Percentiles rank a stretch among this genome's conserved stretches.
phyloP scores from a whole-genome alignment of 345 rosid species.

The Viola odorata region DNA sequence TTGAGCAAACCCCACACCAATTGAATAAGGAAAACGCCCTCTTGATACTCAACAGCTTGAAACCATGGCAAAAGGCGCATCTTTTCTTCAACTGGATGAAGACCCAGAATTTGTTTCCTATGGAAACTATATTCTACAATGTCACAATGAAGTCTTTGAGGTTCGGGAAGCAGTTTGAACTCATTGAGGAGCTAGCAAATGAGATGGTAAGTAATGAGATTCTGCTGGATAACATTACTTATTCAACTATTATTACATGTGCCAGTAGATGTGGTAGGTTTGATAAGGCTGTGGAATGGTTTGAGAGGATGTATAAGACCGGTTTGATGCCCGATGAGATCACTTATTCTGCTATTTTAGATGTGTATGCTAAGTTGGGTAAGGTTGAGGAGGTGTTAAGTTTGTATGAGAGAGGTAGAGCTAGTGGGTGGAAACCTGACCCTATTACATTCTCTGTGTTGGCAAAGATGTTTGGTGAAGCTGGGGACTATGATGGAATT shows the following conservation, averaged over 20 bases:
- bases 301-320: conserved; percentile 84
- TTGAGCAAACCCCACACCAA: conserved; percentile 53
- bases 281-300: conserved; percentile 86
- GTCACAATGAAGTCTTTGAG: conserved; percentile 81
- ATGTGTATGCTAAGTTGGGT: conserved; percentile 77
- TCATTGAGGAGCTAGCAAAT: conserved; percentile 70
- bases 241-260: conserved; percentile 85
- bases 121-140: conserved; percentile 78
- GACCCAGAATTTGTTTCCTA: conserved; percentile 58
- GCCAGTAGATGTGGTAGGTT: conserved; percentile 70
- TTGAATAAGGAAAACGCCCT: conserved; percentile 61
- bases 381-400: conserved; percentile 80
- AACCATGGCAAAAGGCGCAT: conserved; percentile 59
- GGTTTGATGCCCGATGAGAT: conserved; percentile 97
- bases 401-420: conserved; percentile 88
- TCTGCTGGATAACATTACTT: conserved; percentile 86
- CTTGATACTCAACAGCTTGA: conserved; percentile 60
- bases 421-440: conserved; percentile 90
- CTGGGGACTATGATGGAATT: conserved; percentile 91
- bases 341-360: conserved; percentile 75
- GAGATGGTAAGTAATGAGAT: conserved; percentile 71
- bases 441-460: conserved; percentile 66
- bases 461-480: conserved; percentile 89
- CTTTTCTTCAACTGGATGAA: conserved; percentile 73
- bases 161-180: conserved; percentile 77